Evolutionary conservation across 2,329 filamentous ascomycete genomes (phyloP).

Genomic region (Penicillium sp.): DNA sequence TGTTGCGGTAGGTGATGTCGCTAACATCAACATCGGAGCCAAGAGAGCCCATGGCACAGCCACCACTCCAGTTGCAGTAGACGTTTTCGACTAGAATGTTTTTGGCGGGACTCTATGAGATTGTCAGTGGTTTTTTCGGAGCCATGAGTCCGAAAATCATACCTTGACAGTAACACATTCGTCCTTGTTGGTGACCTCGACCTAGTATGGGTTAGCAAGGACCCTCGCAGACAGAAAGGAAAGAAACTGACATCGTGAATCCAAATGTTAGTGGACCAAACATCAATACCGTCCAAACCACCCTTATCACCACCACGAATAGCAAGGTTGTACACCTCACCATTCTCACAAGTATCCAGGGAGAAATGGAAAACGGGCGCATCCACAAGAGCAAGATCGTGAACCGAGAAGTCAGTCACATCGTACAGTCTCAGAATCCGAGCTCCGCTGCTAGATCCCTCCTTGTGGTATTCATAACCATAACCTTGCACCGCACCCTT

Average conservation of each 20-base stretch:
- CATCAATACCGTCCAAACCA: slow-evolving; percentile 59
- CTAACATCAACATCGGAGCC: slow-evolving; percentile 52
- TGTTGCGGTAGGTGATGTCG: slow-evolving; percentile 56
- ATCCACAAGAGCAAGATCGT: slow-evolving; percentile 53
- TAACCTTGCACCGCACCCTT: slow-evolving; percentile 56
- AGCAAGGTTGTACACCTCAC: slow-evolving; percentile 58
- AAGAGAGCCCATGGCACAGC: slow-evolving; percentile 60
- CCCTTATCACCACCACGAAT: slow-evolving; percentile 55
- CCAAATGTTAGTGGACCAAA: slow-evolving; percentile 58
- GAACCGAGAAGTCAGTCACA: slow-evolving; percentile 50
- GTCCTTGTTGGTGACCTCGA: slow-evolving; percentile 64
- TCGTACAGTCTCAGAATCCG: slow-evolving; percentile 50
- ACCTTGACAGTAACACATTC: slow-evolving; percentile 61
- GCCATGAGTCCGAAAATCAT: slow-evolving; percentile 6
- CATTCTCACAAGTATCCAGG: slow-evolving; percentile 53
- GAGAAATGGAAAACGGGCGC: slow-evolving; percentile 54
- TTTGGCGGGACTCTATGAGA: slow-evolving; percentile 47
- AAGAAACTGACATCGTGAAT: slow-evolving; percentile 51
- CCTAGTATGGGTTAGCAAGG: slow-evolving; percentile 16
- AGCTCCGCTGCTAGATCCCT: slow-evolving; percentile 44
- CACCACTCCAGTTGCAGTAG: slow-evolving; percentile 64
- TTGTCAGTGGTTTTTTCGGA: neutral
- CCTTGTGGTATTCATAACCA: slow-evolving; percentile 51
- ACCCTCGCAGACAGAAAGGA: neutral
- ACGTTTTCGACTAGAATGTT: slow-evolving; percentile 62